Evolutionary conservation across 2,329 filamentous ascomycete genomes (phyloP), one percentile per base, ranked within the genome.

Genomic region (Byssoonygena ceratinophila): DNA sequence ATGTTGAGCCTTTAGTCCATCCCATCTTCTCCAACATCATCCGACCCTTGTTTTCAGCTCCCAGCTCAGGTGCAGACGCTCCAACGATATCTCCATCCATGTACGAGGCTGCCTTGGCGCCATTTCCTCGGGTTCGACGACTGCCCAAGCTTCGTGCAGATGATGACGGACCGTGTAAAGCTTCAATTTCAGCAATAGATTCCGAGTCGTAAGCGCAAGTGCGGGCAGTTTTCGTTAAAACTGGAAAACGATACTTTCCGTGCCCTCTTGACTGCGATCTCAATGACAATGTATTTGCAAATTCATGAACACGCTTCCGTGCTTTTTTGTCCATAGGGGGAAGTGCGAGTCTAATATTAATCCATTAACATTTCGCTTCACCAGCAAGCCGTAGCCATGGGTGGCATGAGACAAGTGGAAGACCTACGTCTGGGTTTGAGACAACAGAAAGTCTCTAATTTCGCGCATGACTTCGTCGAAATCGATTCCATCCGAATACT

Each of bases 11-110:
- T 49, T 77, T 84, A 56, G 80, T 85, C 90, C 92, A 98, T 2
- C 92, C 92, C 92, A 97, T 97, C 71, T 92, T 97, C 71, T 94
- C 88, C 58, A 98, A 71, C 81, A 98, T 86, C 2, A 82, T 81
- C 47, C 88, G 80, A 9, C 92, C 92, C 59, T 81, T 87, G 65
- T 95, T 97, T 50, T 85, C 85, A 3, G 75, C 74, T 1, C 87
- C 86, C 29, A 98, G 76, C 66, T 95, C 90, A 9, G 89, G 86
- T 1, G 91, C 90, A 45, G 82, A 80, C 1, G 80, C 87, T 45
- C 91, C 92, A 1, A 97, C 89, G 25, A 94, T 74, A 59, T 97
- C 90, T 16, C 92, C 92, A 61, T 97, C 86, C 55, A 78, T 79
- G 59, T 92, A 87, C 1, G 75, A 76, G 11, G 77, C 76, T 8